Conservation (phyloP, 352 stramenopile genomes). For the Globisporangium paroecandrum region DNA sequence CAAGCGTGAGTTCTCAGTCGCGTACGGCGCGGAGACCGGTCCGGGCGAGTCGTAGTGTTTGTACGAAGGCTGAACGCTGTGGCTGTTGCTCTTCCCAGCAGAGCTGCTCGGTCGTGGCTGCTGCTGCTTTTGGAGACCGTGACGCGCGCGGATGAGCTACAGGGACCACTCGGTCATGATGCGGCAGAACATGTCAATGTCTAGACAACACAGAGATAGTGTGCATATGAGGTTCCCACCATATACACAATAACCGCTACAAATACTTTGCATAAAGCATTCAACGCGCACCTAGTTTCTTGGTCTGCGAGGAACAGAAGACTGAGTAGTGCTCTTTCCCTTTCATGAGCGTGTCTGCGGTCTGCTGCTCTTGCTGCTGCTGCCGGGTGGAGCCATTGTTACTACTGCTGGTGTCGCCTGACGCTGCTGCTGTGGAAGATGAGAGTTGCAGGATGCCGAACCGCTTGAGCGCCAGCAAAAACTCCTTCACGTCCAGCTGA, state of each 20-base stretch:
- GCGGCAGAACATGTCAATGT: conserved; percentile 77
- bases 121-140: conserved; percentile 32
- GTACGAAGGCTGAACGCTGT: neutral
- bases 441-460: conserved; percentile 44
- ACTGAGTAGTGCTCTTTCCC: conserved; percentile 56
- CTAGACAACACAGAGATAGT: neutral
- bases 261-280: no score
- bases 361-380: conserved; percentile 15
- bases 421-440: neutral
- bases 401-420: neutral
- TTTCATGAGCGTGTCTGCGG: conserved; percentile 16
- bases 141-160: conserved; percentile 47
- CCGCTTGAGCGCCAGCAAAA: conserved; percentile 68
- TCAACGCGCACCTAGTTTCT: conserved; percentile 45
- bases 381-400: neutral
- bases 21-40: conserved; percentile 50
- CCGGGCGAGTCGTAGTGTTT: conserved; percentile 5
- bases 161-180: conserved; percentile 82
- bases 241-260: neutral
- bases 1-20: conserved; percentile 23
- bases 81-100: neutral
- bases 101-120: neutral
- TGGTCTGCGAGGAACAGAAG: conserved; percentile 63
- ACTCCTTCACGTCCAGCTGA: conserved; percentile 70
- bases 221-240: neutral